Evolutionary conservation across 805 yeast genomes (phyloP), one percentile per base, ranked within the genome.

Genomic region (Yueomyces sp.): DNA sequence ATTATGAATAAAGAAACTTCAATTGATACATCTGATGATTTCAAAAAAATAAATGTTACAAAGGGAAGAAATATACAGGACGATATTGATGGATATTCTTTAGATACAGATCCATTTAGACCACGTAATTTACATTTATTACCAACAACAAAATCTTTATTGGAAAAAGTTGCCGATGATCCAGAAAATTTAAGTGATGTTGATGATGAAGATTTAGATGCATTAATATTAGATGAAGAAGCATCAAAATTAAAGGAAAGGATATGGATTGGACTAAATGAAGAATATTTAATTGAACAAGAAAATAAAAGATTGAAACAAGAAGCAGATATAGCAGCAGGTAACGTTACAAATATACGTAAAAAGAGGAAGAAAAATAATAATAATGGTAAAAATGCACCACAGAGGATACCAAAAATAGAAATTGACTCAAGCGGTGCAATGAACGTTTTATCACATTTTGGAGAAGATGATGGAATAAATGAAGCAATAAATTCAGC

Each of bases 241-340:
- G 96, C 88, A 48, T 71, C 79, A 8, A 70, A 66, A 45, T 58
- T 81, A 49, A 92, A 90, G 60, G 88, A 86, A 51, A 71, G 82
- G 47, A 76, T 88, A 3, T 92, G 98, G 97, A 78, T 83, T 43
- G 88, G 92, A 2, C 69, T 85, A 37, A 88, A 94, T 61, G 84
- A 83, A 47, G 97, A 88, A 30, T 92, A 76, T 56, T 64, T 92
- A 44, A 59, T 85, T 6, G 92, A 82, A 40, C 95, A 86, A 62
- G 96, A 90, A 53, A 76, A 77, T 52, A 87, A 85, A 56, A 68
- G 88, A 48, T 68, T 90, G 47, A 85, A 88, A 58, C 72, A 73
- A 42, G 95, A 87, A 57, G 92, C 95, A 0, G 97, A 92, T 63
- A 77, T 74, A 46, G 74, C 85, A 31, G 81, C 90, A 0, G 98